Percentiles rank a stretch among this genome's conserved stretches.
Conservation (phyloP, 306 rosid species). For the Quercus parvula region DNA sequence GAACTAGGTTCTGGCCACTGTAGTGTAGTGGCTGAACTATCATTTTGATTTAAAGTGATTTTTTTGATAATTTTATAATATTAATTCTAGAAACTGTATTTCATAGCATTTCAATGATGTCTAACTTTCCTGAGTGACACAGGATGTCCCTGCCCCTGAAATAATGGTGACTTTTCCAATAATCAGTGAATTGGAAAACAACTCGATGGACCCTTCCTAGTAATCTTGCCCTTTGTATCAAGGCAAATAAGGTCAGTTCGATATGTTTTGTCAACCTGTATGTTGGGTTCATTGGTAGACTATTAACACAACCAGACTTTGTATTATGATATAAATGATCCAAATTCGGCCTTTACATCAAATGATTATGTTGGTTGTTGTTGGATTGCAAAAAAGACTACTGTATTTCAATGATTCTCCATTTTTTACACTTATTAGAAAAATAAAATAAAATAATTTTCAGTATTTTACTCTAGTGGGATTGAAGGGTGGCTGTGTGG, state of each 20-base stretch:
- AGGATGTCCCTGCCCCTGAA: constrained; percentile 95
- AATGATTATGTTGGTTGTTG: not conserved
- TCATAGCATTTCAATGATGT: not conserved
- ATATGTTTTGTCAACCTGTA: not conserved
- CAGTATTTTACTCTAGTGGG: not conserved
- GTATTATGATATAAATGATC: not conserved
- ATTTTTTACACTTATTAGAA: too few relatives aligned
- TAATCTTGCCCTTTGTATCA: constrained; percentile 80
- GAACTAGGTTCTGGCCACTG: not conserved
- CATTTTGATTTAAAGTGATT: not conserved
- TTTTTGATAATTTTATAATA: not conserved
- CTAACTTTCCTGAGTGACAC: constrained; percentile 21
- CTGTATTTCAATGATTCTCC: too few relatives aligned
- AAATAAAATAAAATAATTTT: too few relatives aligned
- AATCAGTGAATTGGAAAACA: constrained; percentile 88
- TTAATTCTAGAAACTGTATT: not conserved
- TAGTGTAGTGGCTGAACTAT: not conserved
- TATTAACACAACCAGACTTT: not conserved
- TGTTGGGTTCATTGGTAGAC: not conserved
- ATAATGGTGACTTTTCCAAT: constrained; percentile 74
- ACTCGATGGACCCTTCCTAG: constrained; percentile 99
- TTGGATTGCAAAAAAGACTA: not conserved
- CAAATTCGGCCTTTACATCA: too few relatives aligned
- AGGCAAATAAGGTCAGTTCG: constrained; percentile 77
- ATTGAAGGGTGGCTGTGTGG: constrained; percentile 25